Evolutionary conservation across 768 basidiomycete species (phyloP).

Genomic region (Leucosporidium scottii): DNA sequence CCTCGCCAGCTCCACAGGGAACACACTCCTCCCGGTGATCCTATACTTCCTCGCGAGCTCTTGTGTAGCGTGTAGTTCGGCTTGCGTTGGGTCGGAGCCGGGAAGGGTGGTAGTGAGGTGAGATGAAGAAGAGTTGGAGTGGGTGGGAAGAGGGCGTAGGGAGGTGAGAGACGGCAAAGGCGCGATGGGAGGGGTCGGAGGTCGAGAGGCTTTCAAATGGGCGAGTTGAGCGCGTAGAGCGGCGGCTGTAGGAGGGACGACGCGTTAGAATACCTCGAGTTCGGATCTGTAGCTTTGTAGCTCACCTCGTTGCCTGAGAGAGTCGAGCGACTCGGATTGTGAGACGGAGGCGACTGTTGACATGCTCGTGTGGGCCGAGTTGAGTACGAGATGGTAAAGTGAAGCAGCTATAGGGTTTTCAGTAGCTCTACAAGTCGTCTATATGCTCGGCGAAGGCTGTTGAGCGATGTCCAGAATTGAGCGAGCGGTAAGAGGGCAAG

Average conservation of each 20-base stretch:
- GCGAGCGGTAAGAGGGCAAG: too few species aligned
- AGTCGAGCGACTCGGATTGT: too few species aligned
- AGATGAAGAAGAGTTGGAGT: not conserved
- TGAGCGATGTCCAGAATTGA: too few species aligned
- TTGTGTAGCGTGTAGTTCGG: not conserved
- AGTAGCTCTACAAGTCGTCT: too few species aligned
- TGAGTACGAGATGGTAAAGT: too few species aligned
- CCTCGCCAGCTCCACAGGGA: conserved; percentile 8
- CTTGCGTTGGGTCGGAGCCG: not conserved
- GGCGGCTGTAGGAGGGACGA: not conserved
- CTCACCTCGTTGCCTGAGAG: too few species aligned
- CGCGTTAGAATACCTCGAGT: too few species aligned
- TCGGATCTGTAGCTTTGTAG: too few species aligned
- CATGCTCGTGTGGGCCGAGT: too few species aligned
- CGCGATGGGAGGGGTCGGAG: not conserved
- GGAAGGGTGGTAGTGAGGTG: not conserved
- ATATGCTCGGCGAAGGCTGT: too few species aligned
- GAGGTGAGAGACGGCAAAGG: not conserved
- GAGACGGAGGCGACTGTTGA: too few species aligned
- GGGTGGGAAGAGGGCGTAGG: not conserved
- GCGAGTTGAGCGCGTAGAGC: not conserved
- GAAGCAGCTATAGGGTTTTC: too few species aligned
- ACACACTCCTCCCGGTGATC: not conserved
- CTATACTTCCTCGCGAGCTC: conserved; percentile 5
- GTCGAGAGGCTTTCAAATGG: not conserved